A percentile compares a stretch with the other conserved stretches of the same genome.
phyloP scores from a whole-genome alignment of 192 early-diverging fungal species.

The Helicostylum pulchrum region DNA sequence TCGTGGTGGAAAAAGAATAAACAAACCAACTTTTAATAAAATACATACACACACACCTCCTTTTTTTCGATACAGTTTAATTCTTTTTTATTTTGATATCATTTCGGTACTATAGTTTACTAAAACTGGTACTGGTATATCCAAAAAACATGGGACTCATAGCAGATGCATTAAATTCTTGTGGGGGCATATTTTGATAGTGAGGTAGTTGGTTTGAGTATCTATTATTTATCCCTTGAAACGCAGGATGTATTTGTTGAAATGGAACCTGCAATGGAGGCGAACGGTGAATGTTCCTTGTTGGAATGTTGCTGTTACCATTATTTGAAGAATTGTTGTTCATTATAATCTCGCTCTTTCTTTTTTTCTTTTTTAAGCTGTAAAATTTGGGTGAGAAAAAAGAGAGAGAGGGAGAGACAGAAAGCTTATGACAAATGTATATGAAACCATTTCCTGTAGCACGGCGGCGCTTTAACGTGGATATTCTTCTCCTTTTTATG shows the following conservation, averaged over 20 bases:
- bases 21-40: neutral
- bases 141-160: constrained; percentile 28
- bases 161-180: constrained; percentile 20
- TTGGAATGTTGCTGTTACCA: neutral
- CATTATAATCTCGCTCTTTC: too few species aligned
- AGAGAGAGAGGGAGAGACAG: too few species aligned
- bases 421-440: too few species aligned
- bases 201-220: neutral
- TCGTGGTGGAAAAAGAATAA: constrained; percentile 15
- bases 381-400: too few species aligned
- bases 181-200: neutral
- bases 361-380: too few species aligned
- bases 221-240: neutral
- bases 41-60: neutral
- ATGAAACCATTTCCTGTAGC: too few species aligned
- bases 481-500: too few species aligned
- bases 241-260: constrained; percentile 21
- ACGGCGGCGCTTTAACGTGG: too few species aligned
- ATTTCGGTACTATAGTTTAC: neutral
- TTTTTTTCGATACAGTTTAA: neutral
- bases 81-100: neutral
- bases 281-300: neutral
- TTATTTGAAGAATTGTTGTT: neutral
- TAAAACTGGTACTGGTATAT: constrained; percentile 1
- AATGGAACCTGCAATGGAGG: neutral